Percentiles rank a stretch among this genome's conserved stretches.
phyloP scores from a whole-genome alignment of 2,329 filamentous ascomycete species.

The Coniella vitis region DNA sequence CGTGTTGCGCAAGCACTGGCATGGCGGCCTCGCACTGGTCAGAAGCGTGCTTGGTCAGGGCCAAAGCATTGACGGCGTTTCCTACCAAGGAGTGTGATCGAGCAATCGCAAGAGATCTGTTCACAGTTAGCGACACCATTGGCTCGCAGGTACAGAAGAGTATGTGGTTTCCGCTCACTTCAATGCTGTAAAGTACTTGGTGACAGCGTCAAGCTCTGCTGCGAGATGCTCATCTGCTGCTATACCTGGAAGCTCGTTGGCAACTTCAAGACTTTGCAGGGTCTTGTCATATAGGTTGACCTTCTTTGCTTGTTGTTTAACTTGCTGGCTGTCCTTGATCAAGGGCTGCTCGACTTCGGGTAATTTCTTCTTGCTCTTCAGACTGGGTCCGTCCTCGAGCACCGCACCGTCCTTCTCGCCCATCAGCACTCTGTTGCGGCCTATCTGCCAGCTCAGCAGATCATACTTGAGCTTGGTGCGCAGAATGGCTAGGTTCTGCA shows the following conservation, averaged over 20 bases:
- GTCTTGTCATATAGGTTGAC: conserved; percentile 87
- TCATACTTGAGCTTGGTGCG: conserved; percentile 91
- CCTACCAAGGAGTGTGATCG: conserved; percentile 73
- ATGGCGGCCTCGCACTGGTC: conserved; percentile 51
- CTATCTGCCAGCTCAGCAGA: conserved; percentile 90
- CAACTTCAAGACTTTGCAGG: conserved; percentile 81
- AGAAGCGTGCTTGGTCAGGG: conserved; percentile 68
- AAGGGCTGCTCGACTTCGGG: conserved; percentile 60
- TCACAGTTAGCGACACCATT: conserved; percentile 10
- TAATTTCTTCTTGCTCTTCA: conserved; percentile 25
- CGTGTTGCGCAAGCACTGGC: conserved; percentile 35
- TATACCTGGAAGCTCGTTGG: conserved; percentile 84
- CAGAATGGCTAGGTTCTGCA: conserved; percentile 90
- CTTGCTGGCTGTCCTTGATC: conserved; percentile 43
- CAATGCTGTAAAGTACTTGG: conserved; percentile 78
- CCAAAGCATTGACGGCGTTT: conserved; percentile 72
- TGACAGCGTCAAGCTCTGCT: conserved; percentile 69
- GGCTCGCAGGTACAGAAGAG: not conserved
- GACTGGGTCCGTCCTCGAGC: conserved; percentile 42
- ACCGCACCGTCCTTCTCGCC: conserved; percentile 73
- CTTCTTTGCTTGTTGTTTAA: conserved; percentile 77
- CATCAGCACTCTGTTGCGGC: conserved; percentile 81
- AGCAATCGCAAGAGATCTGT: conserved; percentile 75
- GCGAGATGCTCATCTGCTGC: conserved; percentile 74
- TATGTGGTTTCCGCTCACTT: conserved; percentile 50